Percentiles rank a stretch among this genome's conserved stretches.
phyloP scores from a whole-genome alignment of 2,329 filamentous ascomycete species.

The Fusarium protoensiforme region DNA sequence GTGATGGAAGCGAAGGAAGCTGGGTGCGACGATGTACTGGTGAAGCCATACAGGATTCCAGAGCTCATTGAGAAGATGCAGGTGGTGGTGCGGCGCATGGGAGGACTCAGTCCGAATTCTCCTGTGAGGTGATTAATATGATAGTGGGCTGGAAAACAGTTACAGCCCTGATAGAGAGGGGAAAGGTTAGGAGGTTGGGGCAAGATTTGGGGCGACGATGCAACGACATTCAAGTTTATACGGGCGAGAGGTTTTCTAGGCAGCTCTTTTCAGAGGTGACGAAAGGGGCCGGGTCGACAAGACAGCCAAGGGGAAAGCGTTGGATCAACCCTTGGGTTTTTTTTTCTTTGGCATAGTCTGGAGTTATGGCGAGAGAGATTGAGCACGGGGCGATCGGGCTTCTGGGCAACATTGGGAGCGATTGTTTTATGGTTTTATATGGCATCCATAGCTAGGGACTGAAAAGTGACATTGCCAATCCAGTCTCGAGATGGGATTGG shows the following conservation, averaged over 20 bases:
- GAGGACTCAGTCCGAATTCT: slow-evolving; percentile 43
- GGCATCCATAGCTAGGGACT: background rate
- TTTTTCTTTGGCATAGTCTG: slow-evolving; percentile 18
- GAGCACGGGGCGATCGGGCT: background rate
- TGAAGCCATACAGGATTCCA: slow-evolving; percentile 76
- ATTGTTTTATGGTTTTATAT: background rate
- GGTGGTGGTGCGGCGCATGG: slow-evolving; percentile 54
- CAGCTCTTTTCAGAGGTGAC: background rate
- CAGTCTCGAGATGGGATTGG: background rate
- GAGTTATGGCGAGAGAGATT: slow-evolving; percentile 21
- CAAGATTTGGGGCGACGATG: background rate
- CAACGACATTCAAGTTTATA: background rate
- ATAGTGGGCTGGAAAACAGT: slow-evolving; percentile 27
- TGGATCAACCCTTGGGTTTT: background rate
- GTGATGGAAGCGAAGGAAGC: slow-evolving; percentile 61
- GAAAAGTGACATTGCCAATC: background rate
- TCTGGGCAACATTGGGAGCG: slow-evolving; percentile 11
- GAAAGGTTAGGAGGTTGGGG: background rate
- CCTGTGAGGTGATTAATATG: slow-evolving; percentile 36
- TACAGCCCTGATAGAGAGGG: slow-evolving; percentile 13
- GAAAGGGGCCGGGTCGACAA: background rate
- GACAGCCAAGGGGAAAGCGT: background rate
- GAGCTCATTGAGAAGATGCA: slow-evolving; percentile 71
- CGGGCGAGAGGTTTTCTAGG: background rate
- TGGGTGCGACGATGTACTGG: slow-evolving; percentile 72